These are phyloP conservation scores for Tetragonia tetragonoides DNA, from an alignment of 148 eudicot genomes.

Conservation along the genomic window DNA sequence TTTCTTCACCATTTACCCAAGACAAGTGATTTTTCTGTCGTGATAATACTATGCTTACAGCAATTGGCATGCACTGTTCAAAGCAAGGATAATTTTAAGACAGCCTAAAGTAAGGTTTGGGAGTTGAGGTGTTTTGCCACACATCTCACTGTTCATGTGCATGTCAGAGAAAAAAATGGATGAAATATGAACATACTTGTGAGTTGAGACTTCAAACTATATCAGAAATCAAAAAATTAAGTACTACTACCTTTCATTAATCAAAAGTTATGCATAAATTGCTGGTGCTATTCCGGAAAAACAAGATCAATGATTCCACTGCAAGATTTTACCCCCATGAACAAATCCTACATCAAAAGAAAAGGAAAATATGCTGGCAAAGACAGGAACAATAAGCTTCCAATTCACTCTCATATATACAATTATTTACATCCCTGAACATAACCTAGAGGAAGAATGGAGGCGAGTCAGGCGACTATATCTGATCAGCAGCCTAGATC, in stretches of 20 bases:
- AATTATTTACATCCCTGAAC: neutral
- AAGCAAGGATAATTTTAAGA: neutral
- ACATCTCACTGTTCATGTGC: too few species aligned
- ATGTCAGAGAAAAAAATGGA: too few species aligned
- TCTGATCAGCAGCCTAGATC: neutral
- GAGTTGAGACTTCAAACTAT: too few species aligned
- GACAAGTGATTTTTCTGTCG: neutral
- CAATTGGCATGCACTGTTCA: neutral
- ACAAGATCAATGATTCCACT: neutral
- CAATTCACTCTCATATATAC: neutral
- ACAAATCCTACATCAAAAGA: too few species aligned
- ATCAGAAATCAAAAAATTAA: too few species aligned
- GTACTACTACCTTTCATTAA: too few species aligned
- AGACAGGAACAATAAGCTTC: neutral
- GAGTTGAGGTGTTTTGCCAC: neutral
- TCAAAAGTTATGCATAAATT: too few species aligned
- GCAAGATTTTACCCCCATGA: neutral
- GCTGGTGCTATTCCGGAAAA: neutral
- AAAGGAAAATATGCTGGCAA: neutral
- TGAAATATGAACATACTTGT: too few species aligned
- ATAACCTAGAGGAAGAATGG: neutral
- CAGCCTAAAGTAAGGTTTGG: neutral
- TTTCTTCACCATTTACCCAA: neutral
- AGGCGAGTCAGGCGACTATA: neutral
- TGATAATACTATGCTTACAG: too few species aligned